Percentiles rank a stretch among this genome's conserved stretches.
phyloP scores from a whole-genome alignment of 768 basidiomycete species.

The Amanita phalloides region DNA sequence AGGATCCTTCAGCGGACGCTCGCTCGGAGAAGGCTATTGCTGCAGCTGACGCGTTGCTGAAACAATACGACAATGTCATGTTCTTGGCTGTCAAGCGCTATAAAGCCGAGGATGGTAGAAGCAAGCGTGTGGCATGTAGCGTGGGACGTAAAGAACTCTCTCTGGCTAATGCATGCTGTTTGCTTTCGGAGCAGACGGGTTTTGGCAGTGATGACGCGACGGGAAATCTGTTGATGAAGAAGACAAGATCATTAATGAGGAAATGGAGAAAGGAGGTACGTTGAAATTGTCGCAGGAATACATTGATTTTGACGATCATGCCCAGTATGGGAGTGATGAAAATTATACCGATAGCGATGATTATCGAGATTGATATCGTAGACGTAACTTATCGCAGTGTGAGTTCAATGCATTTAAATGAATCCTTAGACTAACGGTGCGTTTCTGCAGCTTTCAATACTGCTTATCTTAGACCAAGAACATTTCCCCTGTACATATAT shows the following conservation, averaged over 20 bases:
- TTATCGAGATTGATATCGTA: background rate
- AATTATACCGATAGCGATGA: constrained; percentile 2
- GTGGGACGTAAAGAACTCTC: constrained; percentile 28
- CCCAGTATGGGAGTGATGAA: background rate
- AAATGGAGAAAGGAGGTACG: constrained; percentile 29
- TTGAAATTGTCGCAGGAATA: background rate
- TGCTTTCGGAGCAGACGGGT: constrained; percentile 36
- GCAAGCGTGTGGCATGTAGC: constrained; percentile 20
- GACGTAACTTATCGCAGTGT: background rate
- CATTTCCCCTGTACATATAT: background rate
- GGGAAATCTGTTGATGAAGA: constrained; percentile 26
- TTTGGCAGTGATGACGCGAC: constrained; percentile 31
- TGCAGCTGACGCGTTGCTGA: constrained; percentile 23
- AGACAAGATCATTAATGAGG: constrained; percentile 26
- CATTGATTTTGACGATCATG: background rate
- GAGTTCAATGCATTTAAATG: background rate
- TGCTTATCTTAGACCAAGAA: background rate
- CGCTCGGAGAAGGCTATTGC: constrained; percentile 27
- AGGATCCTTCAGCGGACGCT: constrained; percentile 27
- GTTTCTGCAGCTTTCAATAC: background rate
- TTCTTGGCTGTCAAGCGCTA: constrained; percentile 24
- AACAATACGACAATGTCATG: constrained; percentile 26
- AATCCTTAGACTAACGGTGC: background rate
- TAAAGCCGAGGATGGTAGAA: constrained; percentile 27
- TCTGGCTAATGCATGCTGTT: constrained; percentile 28